phyloP scores from a whole-genome alignment of 345 rosid species.

The Diplotaxis tenuifolia region DNA sequence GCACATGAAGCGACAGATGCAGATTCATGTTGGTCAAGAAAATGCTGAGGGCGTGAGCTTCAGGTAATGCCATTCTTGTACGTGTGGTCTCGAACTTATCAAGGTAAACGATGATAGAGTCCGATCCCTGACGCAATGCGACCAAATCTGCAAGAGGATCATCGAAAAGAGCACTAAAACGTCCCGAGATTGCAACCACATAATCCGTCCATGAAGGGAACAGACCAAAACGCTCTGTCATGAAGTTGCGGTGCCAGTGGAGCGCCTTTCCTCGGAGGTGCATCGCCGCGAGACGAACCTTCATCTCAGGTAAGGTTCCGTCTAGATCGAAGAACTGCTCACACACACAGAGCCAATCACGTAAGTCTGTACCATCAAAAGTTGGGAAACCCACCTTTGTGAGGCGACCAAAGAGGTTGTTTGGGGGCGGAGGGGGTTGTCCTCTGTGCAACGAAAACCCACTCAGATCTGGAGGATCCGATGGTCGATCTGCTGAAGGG shows the following conservation, averaged over 20 bases:
- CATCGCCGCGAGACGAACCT: background rate
- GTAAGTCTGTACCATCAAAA: background rate
- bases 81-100: too few species aligned
- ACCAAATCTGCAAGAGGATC: background rate
- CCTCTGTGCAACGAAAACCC: background rate
- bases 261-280: background rate
- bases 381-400: background rate
- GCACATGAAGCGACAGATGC: too few species aligned
- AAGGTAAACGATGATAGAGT: too few species aligned
- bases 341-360: background rate
- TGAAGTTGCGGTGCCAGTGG: background rate
- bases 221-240: background rate
- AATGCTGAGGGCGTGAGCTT: too few species aligned
- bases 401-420: background rate
- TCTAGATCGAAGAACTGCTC: background rate
- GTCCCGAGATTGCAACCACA: background rate
- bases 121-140: too few species aligned
- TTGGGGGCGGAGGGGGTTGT: background rate
- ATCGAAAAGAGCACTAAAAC: background rate
- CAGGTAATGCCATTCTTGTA: too few species aligned
- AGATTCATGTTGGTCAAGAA: too few species aligned
- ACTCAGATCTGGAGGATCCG: background rate
- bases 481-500: too few species aligned
- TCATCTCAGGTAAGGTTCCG: background rate
- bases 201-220: background rate